These are phyloP conservation scores for Protea cynaroides DNA, from an alignment of 164 flowering plant genomes.

Conservation along the genomic window DNA sequence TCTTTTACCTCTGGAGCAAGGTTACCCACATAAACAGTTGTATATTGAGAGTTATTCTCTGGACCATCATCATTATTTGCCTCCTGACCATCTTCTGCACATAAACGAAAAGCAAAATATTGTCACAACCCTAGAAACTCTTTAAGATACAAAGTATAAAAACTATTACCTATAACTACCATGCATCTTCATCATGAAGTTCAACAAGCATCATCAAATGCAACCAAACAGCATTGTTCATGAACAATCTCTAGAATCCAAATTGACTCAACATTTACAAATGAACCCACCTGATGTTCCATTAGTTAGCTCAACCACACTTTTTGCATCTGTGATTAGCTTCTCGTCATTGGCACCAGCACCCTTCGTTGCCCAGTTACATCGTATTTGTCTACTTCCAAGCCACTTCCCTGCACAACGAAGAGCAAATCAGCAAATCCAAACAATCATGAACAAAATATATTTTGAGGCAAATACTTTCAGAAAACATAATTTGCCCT, in stretches of 20 bases:
- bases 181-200: too few relatives aligned
- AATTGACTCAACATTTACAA: not conserved
- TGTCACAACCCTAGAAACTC: too few relatives aligned
- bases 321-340: conserved; percentile 65
- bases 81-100: conserved; percentile 86
- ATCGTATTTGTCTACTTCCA: conserved; percentile 90
- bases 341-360: conserved; percentile 74
- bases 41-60: conserved; percentile 88
- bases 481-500: too few relatives aligned
- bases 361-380: conserved; percentile 99
- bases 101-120: not conserved
- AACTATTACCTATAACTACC: too few relatives aligned
- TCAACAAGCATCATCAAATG: too few relatives aligned
- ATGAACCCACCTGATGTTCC: conserved; percentile 70
- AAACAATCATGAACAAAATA: not conserved
- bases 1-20: conserved; percentile 79
- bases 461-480: too few relatives aligned
- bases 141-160: too few relatives aligned
- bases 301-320: conserved; percentile 79
- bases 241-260: not conserved
- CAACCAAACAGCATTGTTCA: too few relatives aligned
- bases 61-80: conserved; percentile 66
- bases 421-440: not conserved
- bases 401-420: conserved; percentile 80
- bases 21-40: conserved; percentile 98